Base-by-base conservation (phyloP, 108 stramenopile genomes). In the Epithemia pelagica region DNA sequence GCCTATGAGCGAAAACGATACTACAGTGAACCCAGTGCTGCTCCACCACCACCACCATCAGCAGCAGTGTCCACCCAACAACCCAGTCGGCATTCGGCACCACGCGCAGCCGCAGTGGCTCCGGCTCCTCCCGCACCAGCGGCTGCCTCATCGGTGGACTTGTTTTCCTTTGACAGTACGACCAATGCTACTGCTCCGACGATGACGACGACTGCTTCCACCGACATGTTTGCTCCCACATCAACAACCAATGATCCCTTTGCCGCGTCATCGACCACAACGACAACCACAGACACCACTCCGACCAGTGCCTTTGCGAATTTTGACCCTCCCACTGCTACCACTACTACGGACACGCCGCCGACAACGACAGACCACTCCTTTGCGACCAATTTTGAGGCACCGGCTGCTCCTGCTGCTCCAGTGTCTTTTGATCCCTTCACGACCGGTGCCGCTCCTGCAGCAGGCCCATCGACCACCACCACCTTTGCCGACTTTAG, bases 1-100 rank as follows among this genome's bases (percentile, higher is more conserved):
- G 89, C 71, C 1, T 95, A 95, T 69, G 94, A 91, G 65, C 66
- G 73, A 26, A 90, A 79, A 52, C 54, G 61, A 28, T 95, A 90
- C 70, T 91, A 88, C 71, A 66, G 75, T 32, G 78, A 84, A 65
- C 32, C 32, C 65, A n/a, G 69, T 27, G 28, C 62, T 30, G 18
- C 33, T 25, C 58, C 59, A 30, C 30, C 23, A n/a, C 5, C 59
- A 24, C 61, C 58, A 30, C 23, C 31, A 37, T 10, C 37, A 46
- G 15, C 37, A 46, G 15, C 37, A 46, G 15, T 15, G 0, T 52
- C 62, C 29, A 24, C 70, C 10, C 29, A 32, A 32, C 20, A 52
- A 0, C 27, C 24, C 29, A 46, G 26, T 10, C 53, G 54, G 1
- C 31, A 30, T 0, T 59, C 33, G n/a, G 58, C 64, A 2, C 32